phyloP scores from a whole-genome alignment of 345 rosid species.

The Balakata baccata region DNA sequence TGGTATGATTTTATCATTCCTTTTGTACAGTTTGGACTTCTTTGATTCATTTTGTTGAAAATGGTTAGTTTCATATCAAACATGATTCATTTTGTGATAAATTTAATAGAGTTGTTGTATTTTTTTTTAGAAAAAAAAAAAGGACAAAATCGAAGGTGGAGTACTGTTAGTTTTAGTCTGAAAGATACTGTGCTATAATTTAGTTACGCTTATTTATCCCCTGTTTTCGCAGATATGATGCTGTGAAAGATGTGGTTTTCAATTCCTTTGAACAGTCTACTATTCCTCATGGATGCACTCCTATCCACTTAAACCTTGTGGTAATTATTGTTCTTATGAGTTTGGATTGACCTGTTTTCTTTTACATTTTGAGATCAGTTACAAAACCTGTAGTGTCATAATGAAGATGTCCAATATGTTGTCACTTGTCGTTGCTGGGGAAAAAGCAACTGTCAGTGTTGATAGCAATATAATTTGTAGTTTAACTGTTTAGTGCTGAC shows the following conservation, averaged over 20 bases:
- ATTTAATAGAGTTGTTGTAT: neutral
- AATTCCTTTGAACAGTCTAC: constrained; percentile 37
- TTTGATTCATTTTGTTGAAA: neutral
- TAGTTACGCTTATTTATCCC: neutral
- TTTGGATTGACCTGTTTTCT: neutral
- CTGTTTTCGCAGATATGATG: constrained; percentile 54
- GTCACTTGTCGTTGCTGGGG: neutral
- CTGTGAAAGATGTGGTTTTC: constrained; percentile 45
- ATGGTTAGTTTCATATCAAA: neutral
- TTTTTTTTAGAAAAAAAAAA: too few relatives aligned
- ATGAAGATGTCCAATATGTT: neutral
- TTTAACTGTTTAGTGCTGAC: too few relatives aligned
- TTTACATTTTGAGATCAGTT: neutral
- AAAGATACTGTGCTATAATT: neutral
- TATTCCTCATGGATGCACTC: constrained; percentile 60
- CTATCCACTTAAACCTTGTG: constrained; percentile 94
- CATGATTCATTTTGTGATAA: neutral
- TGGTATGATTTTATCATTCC: neutral
- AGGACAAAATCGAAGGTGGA: neutral
- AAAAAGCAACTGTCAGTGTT: too few relatives aligned
- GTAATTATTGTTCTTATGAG: constrained; percentile 34
- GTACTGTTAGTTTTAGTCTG: neutral
- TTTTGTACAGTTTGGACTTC: neutral
- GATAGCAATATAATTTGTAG: too few relatives aligned
- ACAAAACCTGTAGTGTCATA: neutral